Evolutionary conservation across 2,329 filamentous ascomycete species (phyloP).

Genomic region (Fusarium longipes): DNA sequence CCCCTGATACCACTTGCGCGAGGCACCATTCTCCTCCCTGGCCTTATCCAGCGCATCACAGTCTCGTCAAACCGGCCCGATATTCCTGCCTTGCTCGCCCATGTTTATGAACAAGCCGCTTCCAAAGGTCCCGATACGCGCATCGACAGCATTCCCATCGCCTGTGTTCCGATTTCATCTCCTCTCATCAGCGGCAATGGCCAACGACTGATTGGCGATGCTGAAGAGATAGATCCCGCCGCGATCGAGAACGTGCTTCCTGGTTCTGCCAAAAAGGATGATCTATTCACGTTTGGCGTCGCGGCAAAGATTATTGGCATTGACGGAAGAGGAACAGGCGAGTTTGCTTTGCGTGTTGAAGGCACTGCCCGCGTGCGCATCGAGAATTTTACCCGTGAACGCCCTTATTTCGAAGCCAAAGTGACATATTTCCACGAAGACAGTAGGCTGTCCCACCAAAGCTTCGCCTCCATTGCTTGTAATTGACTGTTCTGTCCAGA

Average conservation of each 20-base stretch:
- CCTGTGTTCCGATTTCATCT: constrained; percentile 87
- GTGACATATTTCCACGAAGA: constrained; percentile 78
- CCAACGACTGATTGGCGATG: constrained; percentile 77
- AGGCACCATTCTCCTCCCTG: constrained; percentile 85
- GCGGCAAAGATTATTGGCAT: constrained; percentile 82
- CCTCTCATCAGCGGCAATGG: constrained; percentile 79
- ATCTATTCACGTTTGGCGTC: constrained; percentile 86
- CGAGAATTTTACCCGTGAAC: constrained; percentile 73
- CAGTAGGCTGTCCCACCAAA: constrained; percentile 58
- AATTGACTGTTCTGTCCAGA: constrained; percentile 40
- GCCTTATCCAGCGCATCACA: constrained; percentile 84
- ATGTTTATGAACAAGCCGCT: constrained; percentile 81
- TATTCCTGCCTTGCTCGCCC: constrained; percentile 86
- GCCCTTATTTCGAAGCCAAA: constrained; percentile 87
- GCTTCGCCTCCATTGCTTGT: neutral
- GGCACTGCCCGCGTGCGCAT: constrained; percentile 82
- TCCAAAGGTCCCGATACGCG: constrained; percentile 73
- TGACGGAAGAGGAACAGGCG: constrained; percentile 77
- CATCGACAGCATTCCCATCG: constrained; percentile 78
- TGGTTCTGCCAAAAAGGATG: constrained; percentile 70
- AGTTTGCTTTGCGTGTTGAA: constrained; percentile 88
- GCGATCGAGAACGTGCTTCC: constrained; percentile 64
- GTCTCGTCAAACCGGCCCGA: constrained; percentile 84
- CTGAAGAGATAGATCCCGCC: constrained; percentile 61
- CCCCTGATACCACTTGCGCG: constrained; percentile 86